Evolutionary conservation across 768 basidiomycete species (phyloP).

Genomic region (Pleurotus djamor): DNA sequence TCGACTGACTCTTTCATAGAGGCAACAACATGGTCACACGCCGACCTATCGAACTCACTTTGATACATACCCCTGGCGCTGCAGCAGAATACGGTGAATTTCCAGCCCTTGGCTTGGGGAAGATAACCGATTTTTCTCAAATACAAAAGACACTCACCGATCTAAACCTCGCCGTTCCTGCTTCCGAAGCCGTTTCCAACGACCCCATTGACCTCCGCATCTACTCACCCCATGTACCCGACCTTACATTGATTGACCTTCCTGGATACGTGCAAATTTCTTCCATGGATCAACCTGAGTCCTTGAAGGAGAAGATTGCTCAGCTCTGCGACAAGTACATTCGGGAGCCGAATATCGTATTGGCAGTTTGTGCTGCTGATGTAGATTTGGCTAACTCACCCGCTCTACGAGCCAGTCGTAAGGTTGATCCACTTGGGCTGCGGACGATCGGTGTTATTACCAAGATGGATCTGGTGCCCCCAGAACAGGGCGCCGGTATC

Average conservation of each 20-base stretch:
- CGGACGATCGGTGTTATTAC: conserved; percentile 98
- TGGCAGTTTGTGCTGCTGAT: conserved; percentile 98
- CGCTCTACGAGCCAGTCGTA: conserved; percentile 88
- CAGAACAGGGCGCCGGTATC: conserved; percentile 80
- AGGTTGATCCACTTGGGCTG: conserved; percentile 91
- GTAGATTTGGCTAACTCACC: conserved; percentile 99
- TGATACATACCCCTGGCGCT: conserved; percentile 82
- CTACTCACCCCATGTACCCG: conserved; percentile 93
- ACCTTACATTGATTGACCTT: conserved; percentile 95
- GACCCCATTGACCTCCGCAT: conserved; percentile 97
- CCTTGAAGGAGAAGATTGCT: conserved; percentile 90
- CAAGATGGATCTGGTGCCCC: conserved; percentile 96
- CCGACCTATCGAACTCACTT: conserved; percentile 95
- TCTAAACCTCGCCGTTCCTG: conserved; percentile 89
- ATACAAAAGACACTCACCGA: conserved; percentile 94
- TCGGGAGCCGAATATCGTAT: conserved; percentile 98
- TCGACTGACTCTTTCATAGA: conserved; percentile 37
- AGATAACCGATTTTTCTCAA: conserved; percentile 85
- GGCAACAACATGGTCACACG: conserved; percentile 99
- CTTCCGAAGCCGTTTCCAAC: conserved; percentile 88
- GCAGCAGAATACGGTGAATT: conserved; percentile 91
- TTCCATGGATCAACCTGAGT: conserved; percentile 94
- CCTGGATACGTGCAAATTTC: conserved; percentile 97
- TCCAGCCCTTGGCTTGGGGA: conserved; percentile 84
- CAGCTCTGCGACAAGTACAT: conserved; percentile 94